A percentile compares a stretch with the other conserved stretches of the same genome.
Evolutionary conservation across 1,284 basidiomycete species (phyloP).

Genomic region (Fomitopsis schrenkii): DNA sequence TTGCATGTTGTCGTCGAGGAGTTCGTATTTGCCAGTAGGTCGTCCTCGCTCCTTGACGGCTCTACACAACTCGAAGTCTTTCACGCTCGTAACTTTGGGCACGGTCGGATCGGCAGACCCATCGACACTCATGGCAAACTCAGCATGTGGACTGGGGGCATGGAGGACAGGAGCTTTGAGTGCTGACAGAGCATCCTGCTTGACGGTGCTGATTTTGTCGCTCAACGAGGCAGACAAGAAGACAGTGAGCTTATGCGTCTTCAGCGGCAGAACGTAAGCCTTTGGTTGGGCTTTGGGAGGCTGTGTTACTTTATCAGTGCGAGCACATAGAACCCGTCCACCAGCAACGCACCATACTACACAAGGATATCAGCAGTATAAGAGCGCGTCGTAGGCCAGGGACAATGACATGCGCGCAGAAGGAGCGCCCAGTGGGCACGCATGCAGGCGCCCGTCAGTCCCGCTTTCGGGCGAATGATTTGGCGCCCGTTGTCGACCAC

Average conservation of each 20-base stretch:
- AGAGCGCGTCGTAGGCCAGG: not conserved
- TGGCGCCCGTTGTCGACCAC: not conserved
- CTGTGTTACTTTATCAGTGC: conserved; percentile 12
- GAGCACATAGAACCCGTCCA: not conserved
- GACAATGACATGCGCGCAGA: not conserved
- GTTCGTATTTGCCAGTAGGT: conserved; percentile 46
- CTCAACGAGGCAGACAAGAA: conserved; percentile 52
- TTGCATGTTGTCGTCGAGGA: conserved; percentile 38
- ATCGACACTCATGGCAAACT: conserved; percentile 29
- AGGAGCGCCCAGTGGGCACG: too few species aligned
- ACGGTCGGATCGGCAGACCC: conserved; percentile 28
- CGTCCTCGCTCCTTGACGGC: conserved; percentile 47
- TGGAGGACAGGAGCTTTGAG: conserved; percentile 42
- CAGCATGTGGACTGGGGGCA: conserved; percentile 15
- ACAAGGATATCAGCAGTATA: not conserved
- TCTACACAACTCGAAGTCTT: conserved; percentile 66
- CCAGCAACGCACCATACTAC: not conserved
- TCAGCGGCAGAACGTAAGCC: conserved; percentile 60
- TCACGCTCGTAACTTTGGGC: conserved; percentile 37
- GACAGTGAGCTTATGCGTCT: conserved; percentile 66
- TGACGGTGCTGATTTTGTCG: conserved; percentile 52
- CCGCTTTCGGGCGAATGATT: not conserved
- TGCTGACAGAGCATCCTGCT: conserved; percentile 59
- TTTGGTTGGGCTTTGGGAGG: conserved; percentile 42
- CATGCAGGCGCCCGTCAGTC: not conserved